phyloP scores from a whole-genome alignment of 208 protist species.

The Trypanosoma caninum region DNA sequence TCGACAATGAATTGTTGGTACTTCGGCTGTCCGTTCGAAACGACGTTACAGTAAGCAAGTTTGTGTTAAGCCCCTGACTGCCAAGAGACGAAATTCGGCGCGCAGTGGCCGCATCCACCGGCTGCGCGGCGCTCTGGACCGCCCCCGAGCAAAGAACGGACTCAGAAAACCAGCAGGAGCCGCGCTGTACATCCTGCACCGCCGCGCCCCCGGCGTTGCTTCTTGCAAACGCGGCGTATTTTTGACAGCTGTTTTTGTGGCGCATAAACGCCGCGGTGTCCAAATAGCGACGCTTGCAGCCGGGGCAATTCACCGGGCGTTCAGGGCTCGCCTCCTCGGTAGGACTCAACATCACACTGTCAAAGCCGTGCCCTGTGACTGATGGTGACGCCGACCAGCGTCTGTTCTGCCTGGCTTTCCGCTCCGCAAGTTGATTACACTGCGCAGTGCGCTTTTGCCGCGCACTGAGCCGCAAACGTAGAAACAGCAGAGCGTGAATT shows the following conservation, averaged over 20 bases:
- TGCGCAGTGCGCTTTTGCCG: conserved; percentile 63
- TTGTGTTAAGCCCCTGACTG: not conserved
- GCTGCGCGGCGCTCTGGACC: not conserved
- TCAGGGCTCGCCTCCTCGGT: not conserved
- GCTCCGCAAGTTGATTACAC: conserved; percentile 41
- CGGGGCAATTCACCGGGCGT: not conserved
- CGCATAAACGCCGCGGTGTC: not conserved
- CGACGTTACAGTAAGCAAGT: not conserved
- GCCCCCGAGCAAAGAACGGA: not conserved
- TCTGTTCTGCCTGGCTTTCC: conserved; percentile 6
- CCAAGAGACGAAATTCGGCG: not conserved
- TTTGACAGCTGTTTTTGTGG: not conserved
- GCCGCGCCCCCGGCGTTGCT: not conserved
- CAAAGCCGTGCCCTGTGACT: not conserved
- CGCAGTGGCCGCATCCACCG: not conserved
- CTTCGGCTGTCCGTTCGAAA: conserved; percentile 6
- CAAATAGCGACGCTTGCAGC: not conserved
- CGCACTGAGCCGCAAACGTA: conserved; percentile 54
- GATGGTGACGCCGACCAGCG: not conserved
- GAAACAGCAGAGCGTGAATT: conserved; percentile 65
- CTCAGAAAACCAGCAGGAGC: not conserved
- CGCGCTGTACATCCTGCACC: too few species aligned
- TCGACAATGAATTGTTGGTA: conserved; percentile 7
- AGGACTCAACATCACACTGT: not conserved
- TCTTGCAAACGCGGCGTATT: not conserved